Percentiles rank a stretch among this genome's conserved stretches.
Conservation (phyloP, 2,329 filamentous ascomycete species). For the Aspergillus glaucus region DNA sequence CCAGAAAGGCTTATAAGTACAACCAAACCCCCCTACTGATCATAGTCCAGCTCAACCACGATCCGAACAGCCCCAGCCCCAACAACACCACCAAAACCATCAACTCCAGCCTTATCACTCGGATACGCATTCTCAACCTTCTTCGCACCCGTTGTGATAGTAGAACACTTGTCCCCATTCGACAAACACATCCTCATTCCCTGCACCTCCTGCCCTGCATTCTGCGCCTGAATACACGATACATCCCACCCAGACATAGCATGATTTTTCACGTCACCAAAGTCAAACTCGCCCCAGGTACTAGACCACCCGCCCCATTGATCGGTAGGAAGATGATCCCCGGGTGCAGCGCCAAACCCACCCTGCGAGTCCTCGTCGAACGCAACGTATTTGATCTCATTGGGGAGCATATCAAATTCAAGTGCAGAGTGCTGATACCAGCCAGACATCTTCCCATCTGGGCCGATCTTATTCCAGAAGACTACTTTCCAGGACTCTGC, state of each 20-base stretch:
- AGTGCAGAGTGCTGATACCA: conserved; percentile 32
- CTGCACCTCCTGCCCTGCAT: conserved; percentile 18
- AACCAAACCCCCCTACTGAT: conserved; percentile 2
- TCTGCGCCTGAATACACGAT: conserved; percentile 30
- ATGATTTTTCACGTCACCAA: conserved; percentile 26
- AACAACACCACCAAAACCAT: conserved; percentile 31
- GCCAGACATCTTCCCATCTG: conserved; percentile 27
- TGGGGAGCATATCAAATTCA: conserved; percentile 24
- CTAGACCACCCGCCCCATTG: conserved; percentile 27
- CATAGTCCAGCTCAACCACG: conserved; percentile 23
- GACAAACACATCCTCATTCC: conserved; percentile 26
- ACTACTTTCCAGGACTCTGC: conserved; percentile 26
- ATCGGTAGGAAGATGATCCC: conserved; percentile 21
- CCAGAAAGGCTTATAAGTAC: too few species aligned
- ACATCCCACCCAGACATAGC: conserved; percentile 37
- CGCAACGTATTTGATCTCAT: conserved; percentile 30
- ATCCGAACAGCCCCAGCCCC: conserved; percentile 26
- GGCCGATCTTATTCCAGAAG: conserved; percentile 37
- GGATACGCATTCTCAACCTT: conserved; percentile 25
- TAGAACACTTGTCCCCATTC: conserved; percentile 22
- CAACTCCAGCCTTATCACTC: conserved; percentile 14
- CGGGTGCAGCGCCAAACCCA: conserved; percentile 27
- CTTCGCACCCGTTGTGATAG: conserved; percentile 16
- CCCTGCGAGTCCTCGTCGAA: conserved; percentile 35
- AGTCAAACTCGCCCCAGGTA: conserved; percentile 37